Base-by-base conservation (phyloP, 1,139 yeast species). In the Cylindricascospora bacillispora region DNA sequence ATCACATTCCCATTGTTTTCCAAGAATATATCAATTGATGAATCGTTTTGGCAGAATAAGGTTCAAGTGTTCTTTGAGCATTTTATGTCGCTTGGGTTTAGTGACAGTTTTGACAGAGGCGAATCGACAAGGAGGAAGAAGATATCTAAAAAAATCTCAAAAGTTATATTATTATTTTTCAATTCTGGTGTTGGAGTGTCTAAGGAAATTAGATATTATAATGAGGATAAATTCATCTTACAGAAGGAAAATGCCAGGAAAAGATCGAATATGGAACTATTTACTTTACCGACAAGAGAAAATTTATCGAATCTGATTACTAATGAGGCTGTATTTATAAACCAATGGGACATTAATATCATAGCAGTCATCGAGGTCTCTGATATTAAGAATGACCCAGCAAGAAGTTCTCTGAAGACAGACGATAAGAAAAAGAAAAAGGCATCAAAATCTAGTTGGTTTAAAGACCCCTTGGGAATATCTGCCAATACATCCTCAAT, bases 1-100 rank as follows among this genome's bases (percentile, higher is more conserved):
- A 59, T 65, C 27, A 69, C 76, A 2, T 79, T 86, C 45, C 97
- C 97, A 1, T 76, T 86, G 44, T 58, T 86, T 15, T 60, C 75
- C 3, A 48, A 60, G 19, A 61, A 52, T 13, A 33, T 52, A 25
- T 51, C 70, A 2, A 65, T 66, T 34, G 74, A 70, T 40, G 54
- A 57, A 13, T 57, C 59, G 29, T 81, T 86, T 47, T 86, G 95
- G 95, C 71, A 70, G 35, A 63, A 63, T 27, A 76, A 77, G 22
- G 76, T 83, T 1, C 95, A 85, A 52, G 73, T 73, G 23, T 83
- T 85, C 48, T 67, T 79, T 43, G 92, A 82, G 47, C 69, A 75
- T 35, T 75, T 86, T 55, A 79, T 80, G 50, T 57, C 65, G 18
- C 73, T 80, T 49, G 71, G 72, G 24, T 70, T 85, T 33, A 70